Conservation (phyloP, 306 rosid genomes). For the Quercus parvula region DNA sequence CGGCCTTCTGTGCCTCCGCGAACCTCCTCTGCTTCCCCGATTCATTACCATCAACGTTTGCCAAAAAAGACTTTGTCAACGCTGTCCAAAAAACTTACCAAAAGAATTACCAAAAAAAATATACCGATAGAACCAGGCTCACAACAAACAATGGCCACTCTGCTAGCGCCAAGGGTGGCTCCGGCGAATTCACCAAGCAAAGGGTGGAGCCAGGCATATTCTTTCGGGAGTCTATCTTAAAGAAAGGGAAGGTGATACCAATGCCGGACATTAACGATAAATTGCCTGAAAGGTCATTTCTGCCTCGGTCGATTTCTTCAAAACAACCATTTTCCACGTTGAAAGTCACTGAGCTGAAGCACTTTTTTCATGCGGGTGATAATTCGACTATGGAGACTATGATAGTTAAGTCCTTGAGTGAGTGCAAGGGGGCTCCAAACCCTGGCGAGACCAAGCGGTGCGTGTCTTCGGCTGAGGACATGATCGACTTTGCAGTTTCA, state of each 20-base stretch:
- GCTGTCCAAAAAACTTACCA: no score
- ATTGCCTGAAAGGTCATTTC: slow-evolving; percentile 87
- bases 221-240: slow-evolving; percentile 73
- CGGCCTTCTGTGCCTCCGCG: slow-evolving; percentile 76
- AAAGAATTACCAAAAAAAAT: no score
- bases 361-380: slow-evolving; percentile 63
- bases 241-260: slow-evolving; percentile 65
- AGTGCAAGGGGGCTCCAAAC: slow-evolving; percentile 73
- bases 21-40: slow-evolving; percentile 78
- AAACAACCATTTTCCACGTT: slow-evolving; percentile 79
- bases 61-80: no score
- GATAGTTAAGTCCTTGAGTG: slow-evolving; percentile 50
- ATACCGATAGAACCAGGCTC: no score
- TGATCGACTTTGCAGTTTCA: slow-evolving; percentile 84
- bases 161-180: slow-evolving; percentile 58
- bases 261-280: slow-evolving; percentile 87
- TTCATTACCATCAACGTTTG: neutral
- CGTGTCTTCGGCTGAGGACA: slow-evolving; percentile 77
- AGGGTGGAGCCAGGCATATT: slow-evolving; percentile 85
- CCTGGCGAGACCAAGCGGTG: slow-evolving; percentile 85
- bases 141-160: slow-evolving; percentile 17
- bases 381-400: slow-evolving; percentile 77
- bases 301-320: slow-evolving; percentile 67
- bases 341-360: slow-evolving; percentile 51
- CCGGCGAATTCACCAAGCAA: slow-evolving; percentile 59